Evolutionary conservation across 345 rosid species (phyloP).

Genomic region (Pistacia atlantica): DNA sequence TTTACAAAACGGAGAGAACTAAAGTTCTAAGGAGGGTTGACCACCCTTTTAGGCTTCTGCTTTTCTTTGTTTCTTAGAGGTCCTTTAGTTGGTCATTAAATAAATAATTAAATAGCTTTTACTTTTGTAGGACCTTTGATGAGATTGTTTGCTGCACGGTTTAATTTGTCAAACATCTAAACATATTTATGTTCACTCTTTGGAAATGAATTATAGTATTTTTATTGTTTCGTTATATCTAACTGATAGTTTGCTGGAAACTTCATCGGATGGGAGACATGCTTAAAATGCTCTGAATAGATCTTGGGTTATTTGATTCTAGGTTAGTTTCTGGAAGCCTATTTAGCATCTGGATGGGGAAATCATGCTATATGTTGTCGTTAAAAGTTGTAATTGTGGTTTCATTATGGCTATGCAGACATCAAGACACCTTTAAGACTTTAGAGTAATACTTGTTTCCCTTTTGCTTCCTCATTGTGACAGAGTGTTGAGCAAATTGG

Average conservation of each 20-base stretch:
- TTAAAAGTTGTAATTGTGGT: conserved; percentile 2
- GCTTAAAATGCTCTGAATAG: not conserved
- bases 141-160: not conserved
- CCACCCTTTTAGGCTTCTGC: not conserved
- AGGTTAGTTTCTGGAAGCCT: conserved; percentile 1
- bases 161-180: not conserved
- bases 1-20: no score
- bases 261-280: not conserved
- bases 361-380: not conserved
- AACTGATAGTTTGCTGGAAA: not conserved
- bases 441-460: not conserved
- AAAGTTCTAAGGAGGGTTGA: no score
- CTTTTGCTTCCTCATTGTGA: conserved; percentile 21
- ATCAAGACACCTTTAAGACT: not conserved
- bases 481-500: conserved; percentile 95
- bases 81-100: not conserved
- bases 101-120: not conserved
- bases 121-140: not conserved
- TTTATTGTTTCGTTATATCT: no score
- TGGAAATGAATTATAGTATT: not conserved
- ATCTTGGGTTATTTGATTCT: not conserved
- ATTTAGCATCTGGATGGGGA: not conserved
- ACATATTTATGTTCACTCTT: not conserved
- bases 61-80: conserved; percentile 2
- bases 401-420: not conserved